These are phyloP conservation scores for Ballota nigra DNA, from an alignment of 257 asterid genomes.

Conservation along the genomic window DNA sequence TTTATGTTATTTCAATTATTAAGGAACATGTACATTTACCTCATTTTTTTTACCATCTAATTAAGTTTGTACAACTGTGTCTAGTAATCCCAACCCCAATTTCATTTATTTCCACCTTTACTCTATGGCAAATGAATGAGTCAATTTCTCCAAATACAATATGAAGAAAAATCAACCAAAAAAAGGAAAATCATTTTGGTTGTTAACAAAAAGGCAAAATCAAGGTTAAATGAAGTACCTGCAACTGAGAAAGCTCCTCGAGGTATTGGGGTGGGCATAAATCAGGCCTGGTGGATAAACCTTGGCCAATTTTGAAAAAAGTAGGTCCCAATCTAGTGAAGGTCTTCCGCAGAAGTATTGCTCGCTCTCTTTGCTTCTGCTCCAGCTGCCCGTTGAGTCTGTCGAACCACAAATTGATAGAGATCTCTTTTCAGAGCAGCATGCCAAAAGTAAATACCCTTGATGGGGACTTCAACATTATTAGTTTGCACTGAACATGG, in stretches of 20 bases:
- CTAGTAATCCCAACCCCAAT: background rate
- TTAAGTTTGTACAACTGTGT: background rate
- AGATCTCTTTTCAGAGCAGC: constrained; percentile 63
- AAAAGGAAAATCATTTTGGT: no score
- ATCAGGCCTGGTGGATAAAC: constrained; percentile 97
- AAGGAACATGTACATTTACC: no score
- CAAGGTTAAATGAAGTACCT: constrained; percentile 37
- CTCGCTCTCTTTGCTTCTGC: constrained; percentile 63
- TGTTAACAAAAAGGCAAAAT: no score
- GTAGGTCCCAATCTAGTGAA: constrained; percentile 94
- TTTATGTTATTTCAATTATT: background rate
- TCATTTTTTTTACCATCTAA: no score
- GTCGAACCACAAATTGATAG: constrained; percentile 68
- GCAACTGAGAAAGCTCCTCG: constrained; percentile 88
- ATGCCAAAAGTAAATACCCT: constrained; percentile 68
- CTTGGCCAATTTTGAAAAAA: constrained; percentile 94
- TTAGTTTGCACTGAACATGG: constrained; percentile 22
- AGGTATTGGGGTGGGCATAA: constrained; percentile 82
- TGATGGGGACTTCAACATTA: constrained; percentile 40
- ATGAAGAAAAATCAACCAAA: no score
- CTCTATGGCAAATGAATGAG: background rate
- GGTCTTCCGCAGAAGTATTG: constrained; percentile 62
- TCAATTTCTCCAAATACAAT: no score
- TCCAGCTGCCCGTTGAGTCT: constrained; percentile 50
- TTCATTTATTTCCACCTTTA: background rate